These are phyloP conservation scores for Epichloe brachyelytri DNA, from an alignment of 2,329 filamentous ascomycete species.

Conservation along the genomic window DNA sequence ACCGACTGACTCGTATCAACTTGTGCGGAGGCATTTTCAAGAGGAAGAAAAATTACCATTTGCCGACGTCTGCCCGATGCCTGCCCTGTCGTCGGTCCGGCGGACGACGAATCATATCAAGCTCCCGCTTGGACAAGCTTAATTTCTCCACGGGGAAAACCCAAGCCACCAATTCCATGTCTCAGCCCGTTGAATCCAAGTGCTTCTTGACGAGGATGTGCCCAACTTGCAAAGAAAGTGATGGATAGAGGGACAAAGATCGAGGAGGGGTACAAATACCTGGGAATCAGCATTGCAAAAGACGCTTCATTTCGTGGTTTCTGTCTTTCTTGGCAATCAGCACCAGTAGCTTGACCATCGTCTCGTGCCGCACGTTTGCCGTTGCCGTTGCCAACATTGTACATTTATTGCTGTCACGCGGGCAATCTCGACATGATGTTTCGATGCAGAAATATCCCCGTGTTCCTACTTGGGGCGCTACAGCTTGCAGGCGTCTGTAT, in stretches of 20 bases:
- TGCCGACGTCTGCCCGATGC: background rate
- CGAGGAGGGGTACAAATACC: background rate
- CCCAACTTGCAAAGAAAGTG: background rate
- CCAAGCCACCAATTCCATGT: background rate
- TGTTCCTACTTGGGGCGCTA: background rate
- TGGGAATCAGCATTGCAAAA: no score
- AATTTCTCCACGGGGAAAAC: background rate
- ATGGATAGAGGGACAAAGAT: background rate
- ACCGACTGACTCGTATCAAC: no score
- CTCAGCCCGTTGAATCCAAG: background rate
- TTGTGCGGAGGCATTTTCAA: background rate
- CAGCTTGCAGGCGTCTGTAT: constrained; percentile 1
- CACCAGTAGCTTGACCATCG: background rate
- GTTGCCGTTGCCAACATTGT: background rate
- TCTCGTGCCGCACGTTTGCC: background rate
- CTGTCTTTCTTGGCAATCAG: background rate
- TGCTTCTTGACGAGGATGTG: background rate
- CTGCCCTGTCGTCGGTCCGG: constrained; percentile 4
- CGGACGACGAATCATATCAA: constrained; percentile 3
- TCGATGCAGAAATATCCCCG: no score
- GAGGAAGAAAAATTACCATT: background rate
- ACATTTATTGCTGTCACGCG: background rate
- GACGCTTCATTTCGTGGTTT: background rate
- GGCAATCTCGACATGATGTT: background rate
- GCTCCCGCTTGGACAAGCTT: background rate